A percentile compares a stretch with the other conserved stretches of the same genome.
phyloP scores from a whole-genome alignment of 2,329 filamentous ascomycete species.

The Pseudogymnoascus sp. region DNA sequence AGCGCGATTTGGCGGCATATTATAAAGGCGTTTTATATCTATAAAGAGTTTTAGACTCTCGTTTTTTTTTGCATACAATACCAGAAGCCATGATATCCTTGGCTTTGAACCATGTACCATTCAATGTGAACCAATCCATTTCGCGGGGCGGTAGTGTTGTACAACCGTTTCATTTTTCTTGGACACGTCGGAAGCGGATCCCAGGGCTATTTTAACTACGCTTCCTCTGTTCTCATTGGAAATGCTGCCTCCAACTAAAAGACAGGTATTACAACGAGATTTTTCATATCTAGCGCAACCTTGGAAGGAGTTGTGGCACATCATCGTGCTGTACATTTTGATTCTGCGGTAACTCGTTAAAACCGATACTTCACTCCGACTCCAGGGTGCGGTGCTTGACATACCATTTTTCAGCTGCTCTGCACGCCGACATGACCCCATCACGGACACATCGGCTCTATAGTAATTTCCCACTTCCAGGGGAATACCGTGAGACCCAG shows the following conservation, averaged over 20 bases:
- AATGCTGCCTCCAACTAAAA: neutral
- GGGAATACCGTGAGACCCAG: neutral
- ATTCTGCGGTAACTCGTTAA: conserved; percentile 3
- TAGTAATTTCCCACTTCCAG: conserved; percentile 8
- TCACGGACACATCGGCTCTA: conserved; percentile 21
- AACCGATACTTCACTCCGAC: neutral
- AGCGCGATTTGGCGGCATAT: conserved; percentile 4
- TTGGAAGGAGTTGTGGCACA: neutral
- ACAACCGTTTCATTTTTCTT: neutral
- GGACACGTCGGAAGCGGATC: neutral
- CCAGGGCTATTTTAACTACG: neutral
- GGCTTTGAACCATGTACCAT: neutral
- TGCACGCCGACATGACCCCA: conserved; percentile 21
- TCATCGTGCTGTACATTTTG: neutral
- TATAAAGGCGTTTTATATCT: conserved; percentile 7
- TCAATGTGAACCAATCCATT: conserved; percentile 8
- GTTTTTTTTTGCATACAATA: neutral
- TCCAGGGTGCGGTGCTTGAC: neutral
- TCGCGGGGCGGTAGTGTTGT: neutral
- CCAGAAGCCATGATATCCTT: neutral
- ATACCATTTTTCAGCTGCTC: conserved; percentile 9
- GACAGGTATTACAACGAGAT: neutral
- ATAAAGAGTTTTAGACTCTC: neutral
- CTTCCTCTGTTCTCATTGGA: neutral
- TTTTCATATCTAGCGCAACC: conserved; percentile 7